Evolutionary conservation across 1,284 basidiomycete genomes (phyloP), one percentile per base, ranked within the genome.

Genomic region (Trichosporon ovoides): DNA sequence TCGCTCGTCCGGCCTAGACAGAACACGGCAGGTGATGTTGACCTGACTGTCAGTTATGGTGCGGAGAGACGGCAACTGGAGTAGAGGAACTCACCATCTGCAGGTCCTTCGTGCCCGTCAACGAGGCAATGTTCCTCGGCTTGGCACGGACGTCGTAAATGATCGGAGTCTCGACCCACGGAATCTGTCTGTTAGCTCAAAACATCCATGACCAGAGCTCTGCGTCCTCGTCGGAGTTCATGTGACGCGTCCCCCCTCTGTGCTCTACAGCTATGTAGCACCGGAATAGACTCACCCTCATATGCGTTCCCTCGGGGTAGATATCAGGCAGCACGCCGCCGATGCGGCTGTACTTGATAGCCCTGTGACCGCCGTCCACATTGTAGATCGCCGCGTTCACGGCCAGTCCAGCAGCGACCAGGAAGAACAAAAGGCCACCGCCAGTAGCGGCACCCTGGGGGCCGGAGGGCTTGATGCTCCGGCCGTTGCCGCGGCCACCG

Each of bases 341-440:
- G 68, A 96, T 66, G 73, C 91, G 85, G 52, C 92, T 93, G 77
- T 98, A 99, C 78, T 97, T 98, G 79, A 99, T 98, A 49, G 96
- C 96, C 65, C 96, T 87, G 78, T 98, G 95, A 80, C 96, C 96
- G 87, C 96, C 96, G 77, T 98, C 96, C 64, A 99, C 96, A 74
- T 98, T 99, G 83, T 95, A 98, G 70, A 99, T 80, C 74, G 87
- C 87, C 37, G 89, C 83, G 76, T 93, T 98, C 65, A 98, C 74
- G 35, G 85, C 84, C 51, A 97, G 67, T 22, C 89, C 95, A 61
- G 91, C 92, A 33, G 83, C 90, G 62, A 88, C 80, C 48, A 98
- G 82, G 10, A 86, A 83, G 61, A 90, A 72, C 12, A 96, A 68
- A 33, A 91, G 81, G 18, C 91, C 93, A 9, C 28, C 53, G 85